Evolutionary conservation across 2,329 filamentous ascomycete species (phyloP).

Genomic region (Gnomoniopsis sp.): DNA sequence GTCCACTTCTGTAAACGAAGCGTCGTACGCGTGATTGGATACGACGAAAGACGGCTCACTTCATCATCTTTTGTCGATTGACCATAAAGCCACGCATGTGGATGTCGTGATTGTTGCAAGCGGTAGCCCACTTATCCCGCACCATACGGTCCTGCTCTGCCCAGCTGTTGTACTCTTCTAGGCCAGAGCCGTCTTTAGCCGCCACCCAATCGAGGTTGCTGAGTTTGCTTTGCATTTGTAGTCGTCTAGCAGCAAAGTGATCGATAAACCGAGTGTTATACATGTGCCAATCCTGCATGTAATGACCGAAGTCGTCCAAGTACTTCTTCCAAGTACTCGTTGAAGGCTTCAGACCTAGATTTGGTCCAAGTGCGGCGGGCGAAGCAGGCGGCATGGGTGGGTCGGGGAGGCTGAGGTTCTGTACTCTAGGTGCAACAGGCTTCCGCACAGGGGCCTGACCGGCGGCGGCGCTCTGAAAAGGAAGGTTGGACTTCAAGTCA

Average conservation of each 20-base stretch:
- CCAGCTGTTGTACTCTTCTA: conserved; percentile 56
- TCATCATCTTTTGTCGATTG: conserved; percentile 42
- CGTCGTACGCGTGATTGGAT: not conserved
- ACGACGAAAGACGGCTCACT: conserved; percentile 21
- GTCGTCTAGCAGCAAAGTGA: conserved; percentile 53
- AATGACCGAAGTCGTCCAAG: conserved; percentile 48
- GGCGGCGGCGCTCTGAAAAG: conserved; percentile 52
- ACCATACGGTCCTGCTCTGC: conserved; percentile 64
- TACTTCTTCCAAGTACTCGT: conserved; percentile 47
- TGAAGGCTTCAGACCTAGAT: conserved; percentile 42
- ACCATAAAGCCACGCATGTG: conserved; percentile 57
- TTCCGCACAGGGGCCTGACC: conserved; percentile 33
- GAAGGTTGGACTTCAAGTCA: conserved; percentile 54
- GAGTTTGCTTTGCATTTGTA: conserved; percentile 36
- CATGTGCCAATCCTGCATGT: conserved; percentile 47
- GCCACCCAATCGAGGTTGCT: conserved; percentile 43
- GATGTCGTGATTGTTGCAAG: conserved; percentile 57
- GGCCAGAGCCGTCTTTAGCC: conserved; percentile 39
- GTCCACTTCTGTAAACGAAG: not conserved
- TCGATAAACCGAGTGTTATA: conserved; percentile 53
- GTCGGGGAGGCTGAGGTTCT: conserved; percentile 45
- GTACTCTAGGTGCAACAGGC: conserved; percentile 28
- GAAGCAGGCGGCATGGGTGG: conserved; percentile 49
- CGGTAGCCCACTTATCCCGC: conserved; percentile 56
- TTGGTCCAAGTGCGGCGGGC: conserved; percentile 36